These are phyloP conservation scores for Aspergillus taichungensis DNA, from an alignment of 495 filamentous ascomycete genomes.

Conservation along the genomic window DNA sequence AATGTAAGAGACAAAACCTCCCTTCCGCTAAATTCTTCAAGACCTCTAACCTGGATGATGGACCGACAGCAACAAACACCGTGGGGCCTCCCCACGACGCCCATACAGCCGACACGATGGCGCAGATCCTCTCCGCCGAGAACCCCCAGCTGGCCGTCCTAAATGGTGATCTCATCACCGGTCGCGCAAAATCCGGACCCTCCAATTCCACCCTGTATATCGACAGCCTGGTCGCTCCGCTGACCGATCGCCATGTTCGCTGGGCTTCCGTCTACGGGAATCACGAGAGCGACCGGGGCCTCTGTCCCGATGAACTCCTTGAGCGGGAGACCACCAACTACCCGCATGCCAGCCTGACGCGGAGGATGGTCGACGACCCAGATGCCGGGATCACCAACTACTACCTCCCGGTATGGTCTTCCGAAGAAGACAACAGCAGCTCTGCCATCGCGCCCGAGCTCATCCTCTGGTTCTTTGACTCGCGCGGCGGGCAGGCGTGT, in stretches of 20 bases:
- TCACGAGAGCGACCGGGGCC: constrained; percentile 57
- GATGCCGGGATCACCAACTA: constrained; percentile 63
- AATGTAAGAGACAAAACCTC: constrained; percentile 32
- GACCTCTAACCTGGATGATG: not conserved
- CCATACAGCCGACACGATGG: constrained; percentile 50
- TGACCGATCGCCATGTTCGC: constrained; percentile 40
- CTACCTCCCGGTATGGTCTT: constrained; percentile 45
- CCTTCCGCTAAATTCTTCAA: too few relatives aligned
- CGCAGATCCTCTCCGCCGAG: constrained; percentile 50
- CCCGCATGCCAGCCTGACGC: constrained; percentile 41
- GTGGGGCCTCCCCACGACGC: constrained; percentile 53
- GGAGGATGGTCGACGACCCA: constrained; percentile 30
- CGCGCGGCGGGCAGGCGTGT: constrained; percentile 51
- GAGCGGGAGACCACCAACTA: constrained; percentile 43
- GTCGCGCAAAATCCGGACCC: constrained; percentile 47
- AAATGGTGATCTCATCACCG: constrained; percentile 68
- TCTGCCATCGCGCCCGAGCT: constrained; percentile 29
- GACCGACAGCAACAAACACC: constrained; percentile 25
- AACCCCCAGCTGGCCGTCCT: constrained; percentile 52
- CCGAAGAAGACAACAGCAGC: not conserved
- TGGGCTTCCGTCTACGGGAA: constrained; percentile 73
- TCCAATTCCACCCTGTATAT: constrained; percentile 52
- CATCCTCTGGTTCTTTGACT: constrained; percentile 73
- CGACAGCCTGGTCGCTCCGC: constrained; percentile 50
- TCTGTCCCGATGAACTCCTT: constrained; percentile 46